Evolutionary conservation across 352 stramenopile genomes (phyloP).

Genomic region (Globisporangium solare): DNA sequence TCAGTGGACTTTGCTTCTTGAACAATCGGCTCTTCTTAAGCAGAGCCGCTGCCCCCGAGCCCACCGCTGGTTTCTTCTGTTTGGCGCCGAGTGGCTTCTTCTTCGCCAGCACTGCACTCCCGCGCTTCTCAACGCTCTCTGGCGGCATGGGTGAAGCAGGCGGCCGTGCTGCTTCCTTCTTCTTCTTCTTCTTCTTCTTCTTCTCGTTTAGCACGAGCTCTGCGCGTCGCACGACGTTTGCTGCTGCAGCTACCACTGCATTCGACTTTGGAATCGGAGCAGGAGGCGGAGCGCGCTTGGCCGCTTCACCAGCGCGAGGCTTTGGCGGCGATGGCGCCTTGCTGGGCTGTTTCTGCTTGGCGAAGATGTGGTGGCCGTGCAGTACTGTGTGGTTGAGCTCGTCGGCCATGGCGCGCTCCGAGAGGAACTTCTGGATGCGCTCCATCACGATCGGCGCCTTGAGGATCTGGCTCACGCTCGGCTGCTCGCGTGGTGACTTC

Average conservation of each 20-base stretch:
- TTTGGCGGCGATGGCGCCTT: not conserved
- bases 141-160: not conserved
- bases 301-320: not conserved
- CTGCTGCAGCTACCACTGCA: no score
- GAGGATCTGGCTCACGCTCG: conserved; percentile 64
- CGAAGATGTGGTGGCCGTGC: conserved; percentile 67
- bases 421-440: conserved; percentile 65
- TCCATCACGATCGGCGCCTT: conserved; percentile 47
- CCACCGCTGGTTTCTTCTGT: conserved; percentile 12
- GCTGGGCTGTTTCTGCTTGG: conserved; percentile 18
- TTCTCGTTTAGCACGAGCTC: conserved; percentile 11
- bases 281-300: conserved; percentile 2
- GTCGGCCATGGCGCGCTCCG: conserved; percentile 38
- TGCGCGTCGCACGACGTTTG: conserved; percentile 1
- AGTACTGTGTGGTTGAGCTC: conserved; percentile 70
- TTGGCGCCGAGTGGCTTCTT: not conserved
- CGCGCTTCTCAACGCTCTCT: no score
- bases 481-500: conserved; percentile 53
- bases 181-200: not conserved
- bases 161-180: not conserved
- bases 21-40: conserved; percentile 15
- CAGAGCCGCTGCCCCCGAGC: conserved; percentile 2
- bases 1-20: conserved; percentile 9
- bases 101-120: not conserved
- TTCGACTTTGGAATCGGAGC: not conserved